Evolutionary conservation across 2,329 filamentous ascomycete genomes (phyloP), one percentile per base, ranked within the genome.

Genomic region (Colletotrichum sp.): DNA sequence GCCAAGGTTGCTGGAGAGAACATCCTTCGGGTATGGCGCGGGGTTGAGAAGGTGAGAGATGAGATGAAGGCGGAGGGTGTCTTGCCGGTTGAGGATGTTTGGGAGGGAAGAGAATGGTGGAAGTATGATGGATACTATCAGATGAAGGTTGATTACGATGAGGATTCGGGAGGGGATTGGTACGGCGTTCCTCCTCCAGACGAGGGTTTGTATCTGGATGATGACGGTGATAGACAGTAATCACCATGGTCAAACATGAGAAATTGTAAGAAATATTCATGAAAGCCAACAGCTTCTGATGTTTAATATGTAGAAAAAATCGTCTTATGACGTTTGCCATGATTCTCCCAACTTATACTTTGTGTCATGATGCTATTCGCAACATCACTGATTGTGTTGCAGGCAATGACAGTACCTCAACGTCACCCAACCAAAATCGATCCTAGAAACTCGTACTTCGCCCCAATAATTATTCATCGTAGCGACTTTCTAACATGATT

Each of bases 1-100:
- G 79, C 80, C 2, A 83, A 83, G 74, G 81, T 85, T 5, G 81
- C 80, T 1, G 84, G 85, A 0, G 82, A 83, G 52, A 87, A 87
- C 38, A 84, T 86, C 48, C 74, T 86, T 8, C 67, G 83, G 8
- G 83, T 84, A 5, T 84, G 82, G 83, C 73, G 76, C 4, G 80
- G 78, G 0, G 79, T 82, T 7, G 79, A 77, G 24, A 74, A 65
- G 30, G 71, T 75, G 2, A 70, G 82, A 8, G 79, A 84, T 3
- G 67, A 78, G 58, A 83, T 84, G 80, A 79, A 80, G 71, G 74
- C 65, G 1, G 82, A 82, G 61, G 80, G 80, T 2, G 79, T 83
- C 2, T 15, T 80, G 57, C 84, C 83, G 0, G 80, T 84, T 5
- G 83, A 85, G 75, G 82, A 85, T 67, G 80, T 82, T 0, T 84